phyloP scores from a whole-genome alignment of 306 rosid species.

The Purshia tridentata region DNA sequence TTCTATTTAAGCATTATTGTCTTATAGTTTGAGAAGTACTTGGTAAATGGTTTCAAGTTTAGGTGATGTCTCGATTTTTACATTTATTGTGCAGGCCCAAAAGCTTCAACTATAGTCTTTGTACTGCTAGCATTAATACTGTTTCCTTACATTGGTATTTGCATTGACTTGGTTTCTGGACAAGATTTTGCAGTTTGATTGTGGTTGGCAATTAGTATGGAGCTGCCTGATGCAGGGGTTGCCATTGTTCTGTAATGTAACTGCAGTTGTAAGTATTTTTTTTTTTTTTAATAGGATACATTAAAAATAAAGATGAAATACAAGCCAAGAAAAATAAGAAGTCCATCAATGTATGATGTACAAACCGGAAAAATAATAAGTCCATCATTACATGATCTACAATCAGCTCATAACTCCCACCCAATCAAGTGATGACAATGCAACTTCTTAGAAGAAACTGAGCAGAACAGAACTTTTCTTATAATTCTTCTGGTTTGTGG shows the following conservation, averaged over 20 bases:
- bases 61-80: neutral
- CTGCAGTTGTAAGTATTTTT: slow-evolving; percentile 64
- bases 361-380: neutral
- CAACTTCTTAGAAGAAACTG: neutral
- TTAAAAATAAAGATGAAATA: neutral
- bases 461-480: neutral
- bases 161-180: slow-evolving; percentile 30
- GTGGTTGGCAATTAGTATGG: slow-evolving; percentile 81
- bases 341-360: neutral
- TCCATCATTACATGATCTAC: neutral
- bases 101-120: slow-evolving; percentile 1
- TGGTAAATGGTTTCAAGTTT: neutral
- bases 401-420: neutral
- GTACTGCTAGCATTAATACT: slow-evolving; percentile 12
- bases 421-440: neutral
- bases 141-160: slow-evolving; percentile 3
- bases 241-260: slow-evolving; percentile 71
- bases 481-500: slow-evolving; percentile 21
- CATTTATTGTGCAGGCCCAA: neutral
- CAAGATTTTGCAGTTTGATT: slow-evolving; percentile 52
- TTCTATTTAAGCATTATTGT: neutral
- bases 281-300: neutral
- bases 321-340: neutral
- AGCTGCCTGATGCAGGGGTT: slow-evolving; percentile 70
- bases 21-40: neutral